Base-by-base conservation (phyloP, 352 stramenopile species). In the Globisporangium takayamanum region DNA sequence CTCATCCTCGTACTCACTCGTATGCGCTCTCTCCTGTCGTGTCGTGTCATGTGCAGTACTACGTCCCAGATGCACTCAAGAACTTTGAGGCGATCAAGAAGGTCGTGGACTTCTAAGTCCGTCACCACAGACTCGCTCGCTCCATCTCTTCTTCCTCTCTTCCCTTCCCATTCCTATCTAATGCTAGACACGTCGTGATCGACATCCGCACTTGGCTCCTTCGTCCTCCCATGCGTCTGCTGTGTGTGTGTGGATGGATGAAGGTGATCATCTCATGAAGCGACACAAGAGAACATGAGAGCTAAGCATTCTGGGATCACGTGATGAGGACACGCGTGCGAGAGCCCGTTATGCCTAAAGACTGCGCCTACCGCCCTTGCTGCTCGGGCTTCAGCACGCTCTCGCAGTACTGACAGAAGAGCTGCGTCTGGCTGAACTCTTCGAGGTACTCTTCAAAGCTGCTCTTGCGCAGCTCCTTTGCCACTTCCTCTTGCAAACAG, bases 41-140 rank as follows among this genome's bases (percentile, higher is more conserved):
- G 28, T 5, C 28, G 3, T 33, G 28, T 33, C 28, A 3, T 28
- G 11, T 26, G 10, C 44, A 49, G 79, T 77, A 94, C 44, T 98
- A 98, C 69, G 72, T 98, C 45, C 94, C 94, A 2, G 87, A 98
- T 50, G 82, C 94, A 36, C 69, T 97, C 30, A 98, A 97, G 72
- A 98, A 97, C 76, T 94, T 98, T 57, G 92, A 98, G 67, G 91
- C 91, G 14, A 98, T 99, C 73, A 94, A 93, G 63, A 92, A 87
- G 63, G 87, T 89, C 26, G 76, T 97, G 46, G 81, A 97, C 59
- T 97, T 86, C 62, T 97, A 84, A 70, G 53, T 59, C 51, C 33
- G n/a, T 15, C 18, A 45, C 26, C 16, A 41, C 50, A 10, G n/a
- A 46, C 33, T 46, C 16, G 41, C 41, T 46, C 41, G 41, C 18